Base-by-base conservation (phyloP, 805 yeast species). In the Myxozyma monticola region DNA sequence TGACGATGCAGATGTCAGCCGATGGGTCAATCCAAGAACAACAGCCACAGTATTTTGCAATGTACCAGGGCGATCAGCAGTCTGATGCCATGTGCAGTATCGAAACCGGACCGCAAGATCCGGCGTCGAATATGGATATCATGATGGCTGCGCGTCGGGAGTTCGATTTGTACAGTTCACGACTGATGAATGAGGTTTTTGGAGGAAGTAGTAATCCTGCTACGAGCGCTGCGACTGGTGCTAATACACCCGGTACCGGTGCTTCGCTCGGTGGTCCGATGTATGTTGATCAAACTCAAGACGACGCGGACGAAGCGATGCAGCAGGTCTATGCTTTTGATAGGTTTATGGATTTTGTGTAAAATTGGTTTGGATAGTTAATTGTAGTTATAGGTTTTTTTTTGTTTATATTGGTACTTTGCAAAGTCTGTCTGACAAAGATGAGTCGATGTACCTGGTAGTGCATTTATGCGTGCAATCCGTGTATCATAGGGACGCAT, bases 141-240 rank as follows among this genome's bases (percentile, higher is more conserved):
- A 36, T 42, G 51, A n/a, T 8, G 20, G 47, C 42, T 4, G 47
- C 43, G n/a, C 41, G 51, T 4, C 42, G 51, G 17, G 47, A 48
- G 24, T 48, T 48, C 20, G 51, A 48, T 24, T 1, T 31, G 12
- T 48, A 48, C 34, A 33, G 37, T 37, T 33, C 47, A 25, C 45
- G 42, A 17, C 26, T 42, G 36, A 22, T 36, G 21, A 42, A 30
- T n/a, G 51, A 47, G 28, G 37, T 47, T 4, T 41, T 46, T 41
- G 51, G 35, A 20, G 12, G 31, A 28, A 28, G 12, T 9, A 10
- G 31, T 9, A 28, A 10, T 9, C 31, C 31, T 14, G 9, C 9
- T 28, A 28, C 12, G 12, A 14, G 31, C 31, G 31, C 12, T 14
- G 14, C 31, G 9, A 10, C 31, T 14, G 31, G 12, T 28, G 31